A percentile compares a stretch with the other conserved stretches of the same genome.
These are phyloP conservation scores for Coriaria nepalensis DNA, from an alignment of 306 rosid species.

Conservation along the genomic window DNA sequence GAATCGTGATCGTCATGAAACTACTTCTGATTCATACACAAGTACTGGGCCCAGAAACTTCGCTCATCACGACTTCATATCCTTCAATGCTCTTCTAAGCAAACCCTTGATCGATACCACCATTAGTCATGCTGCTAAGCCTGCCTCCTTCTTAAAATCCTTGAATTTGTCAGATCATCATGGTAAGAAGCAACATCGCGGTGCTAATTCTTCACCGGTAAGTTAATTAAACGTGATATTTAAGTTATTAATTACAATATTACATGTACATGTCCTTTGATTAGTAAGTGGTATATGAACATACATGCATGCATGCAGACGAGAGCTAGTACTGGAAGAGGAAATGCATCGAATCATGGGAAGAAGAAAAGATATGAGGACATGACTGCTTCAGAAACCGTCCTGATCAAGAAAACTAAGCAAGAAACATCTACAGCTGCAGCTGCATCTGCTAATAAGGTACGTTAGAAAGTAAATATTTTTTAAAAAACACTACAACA, in stretches of 20 bases:
- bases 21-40: conserved; percentile 31
- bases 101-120: conserved; percentile 36
- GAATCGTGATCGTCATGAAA: no score
- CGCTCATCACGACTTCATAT: conserved; percentile 59
- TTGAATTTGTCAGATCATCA: conserved; percentile 27
- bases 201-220: conserved; percentile 38
- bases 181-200: conserved; percentile 47
- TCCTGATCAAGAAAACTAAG: conserved; percentile 53
- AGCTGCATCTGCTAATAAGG: conserved; percentile 73
- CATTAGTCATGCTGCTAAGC: conserved; percentile 39
- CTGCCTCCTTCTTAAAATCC: conserved; percentile 25
- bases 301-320: conserved; percentile 20
- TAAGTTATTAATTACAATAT: background rate
- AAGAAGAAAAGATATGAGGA: conserved; percentile 87
- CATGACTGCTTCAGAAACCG: conserved; percentile 45
- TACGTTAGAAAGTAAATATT: conserved; percentile 5
- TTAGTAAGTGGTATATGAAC: background rate
- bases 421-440: conserved; percentile 43
- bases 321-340: conserved; percentile 43
- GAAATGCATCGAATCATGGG: conserved; percentile 39
- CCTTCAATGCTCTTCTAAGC: conserved; percentile 37
- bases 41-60: conserved; percentile 28
- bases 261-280: background rate
- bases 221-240: background rate
- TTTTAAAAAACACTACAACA: no score